Percentiles rank a stretch among this genome's conserved stretches.
These are phyloP conservation scores for Sporothrix sp. DNA, from an alignment of 2,329 filamentous ascomycete genomes.

Conservation along the genomic window DNA sequence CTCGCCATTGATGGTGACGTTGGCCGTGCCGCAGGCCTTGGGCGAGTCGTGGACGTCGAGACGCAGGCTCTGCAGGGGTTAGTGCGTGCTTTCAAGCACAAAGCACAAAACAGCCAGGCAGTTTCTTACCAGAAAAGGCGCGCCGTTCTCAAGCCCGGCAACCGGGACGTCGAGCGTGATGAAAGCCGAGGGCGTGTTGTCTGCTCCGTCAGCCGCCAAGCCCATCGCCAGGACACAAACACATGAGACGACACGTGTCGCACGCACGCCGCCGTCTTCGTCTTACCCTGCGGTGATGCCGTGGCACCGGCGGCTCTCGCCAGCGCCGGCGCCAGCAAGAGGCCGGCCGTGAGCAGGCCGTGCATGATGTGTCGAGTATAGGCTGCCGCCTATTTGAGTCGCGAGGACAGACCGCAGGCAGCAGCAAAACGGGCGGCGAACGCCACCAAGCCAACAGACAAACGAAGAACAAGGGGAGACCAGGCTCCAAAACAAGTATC, in stretches of 20 bases:
- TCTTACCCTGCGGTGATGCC: conserved; percentile 15
- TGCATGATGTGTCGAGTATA: conserved; percentile 21
- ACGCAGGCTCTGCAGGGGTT: conserved; percentile 30
- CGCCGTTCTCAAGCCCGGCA: conserved; percentile 4
- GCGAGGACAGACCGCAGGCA: background rate
- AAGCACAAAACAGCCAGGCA: background rate
- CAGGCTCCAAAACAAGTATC: no score
- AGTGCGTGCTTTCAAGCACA: background rate
- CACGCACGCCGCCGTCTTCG: background rate
- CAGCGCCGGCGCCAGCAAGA: conserved; percentile 29
- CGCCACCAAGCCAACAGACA: background rate
- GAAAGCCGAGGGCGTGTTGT: conserved; percentile 19
- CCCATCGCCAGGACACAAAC: no score
- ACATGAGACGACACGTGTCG: no score
- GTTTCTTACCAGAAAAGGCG: conserved; percentile 20
- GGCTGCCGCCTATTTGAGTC: conserved; percentile 1
- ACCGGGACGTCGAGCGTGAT: conserved; percentile 21
- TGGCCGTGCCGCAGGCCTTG: conserved; percentile 37
- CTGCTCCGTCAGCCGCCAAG: background rate
- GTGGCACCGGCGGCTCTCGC: conserved; percentile 21
- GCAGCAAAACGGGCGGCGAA: background rate
- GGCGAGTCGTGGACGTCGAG: conserved; percentile 37
- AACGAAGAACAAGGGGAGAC: no score
- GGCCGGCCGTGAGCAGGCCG: conserved; percentile 26
- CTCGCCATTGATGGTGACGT: conserved; percentile 38